Evolutionary conservation across 1,284 basidiomycete species (phyloP), one percentile per base, ranked within the genome.

Genomic region (Ceratobasidium theobromae): DNA sequence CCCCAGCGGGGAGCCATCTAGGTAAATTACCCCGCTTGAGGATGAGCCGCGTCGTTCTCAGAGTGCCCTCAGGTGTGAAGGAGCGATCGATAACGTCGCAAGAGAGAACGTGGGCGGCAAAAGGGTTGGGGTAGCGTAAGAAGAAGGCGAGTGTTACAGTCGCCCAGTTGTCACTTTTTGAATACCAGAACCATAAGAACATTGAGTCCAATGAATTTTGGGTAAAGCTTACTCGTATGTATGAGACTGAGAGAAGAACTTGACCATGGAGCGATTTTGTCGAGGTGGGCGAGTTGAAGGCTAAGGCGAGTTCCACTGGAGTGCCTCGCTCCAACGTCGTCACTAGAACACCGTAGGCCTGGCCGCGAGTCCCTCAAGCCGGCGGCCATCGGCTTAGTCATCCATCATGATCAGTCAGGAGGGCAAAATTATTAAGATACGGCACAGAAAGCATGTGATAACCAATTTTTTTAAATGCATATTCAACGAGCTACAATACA

Each of bases 81-180:
- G 78, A 81, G 69, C 95, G 88, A 64, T 91, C 90, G 69, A 98
- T 84, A 69, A 98, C 94, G 79, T 98, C 96, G 80, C 93, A 95
- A 6, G 93, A 93, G 68, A 97, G 79, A 74, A 99, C 91, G 77
- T 99, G 96, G 11, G 92, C 83, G 4, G 96, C 93, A 72, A 93
- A 92, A 45, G 96, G 95, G 76, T 98, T 99, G 2, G 97, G 96
- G 76, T 99, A 99, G 70, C 97, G 89, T 69, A 98, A 82, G 74
- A 95, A 94, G 81, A 93, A 98, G 16, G 95, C 95, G 70, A 95
- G 82, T 38, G 93, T 87, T 65, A 96, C 91, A 69, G 93, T 93
- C 66, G 91, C 84, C 91, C 91, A 95, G 75, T 89, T 83, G 84
- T 93, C 89, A 81, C 91, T 93, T 75, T 5, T 48, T 25, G 46